A percentile compares a stretch with the other conserved stretches of the same genome.
Evolutionary conservation across 2,329 filamentous ascomycete species (phyloP).

Genomic region (Helotiales sp.): DNA sequence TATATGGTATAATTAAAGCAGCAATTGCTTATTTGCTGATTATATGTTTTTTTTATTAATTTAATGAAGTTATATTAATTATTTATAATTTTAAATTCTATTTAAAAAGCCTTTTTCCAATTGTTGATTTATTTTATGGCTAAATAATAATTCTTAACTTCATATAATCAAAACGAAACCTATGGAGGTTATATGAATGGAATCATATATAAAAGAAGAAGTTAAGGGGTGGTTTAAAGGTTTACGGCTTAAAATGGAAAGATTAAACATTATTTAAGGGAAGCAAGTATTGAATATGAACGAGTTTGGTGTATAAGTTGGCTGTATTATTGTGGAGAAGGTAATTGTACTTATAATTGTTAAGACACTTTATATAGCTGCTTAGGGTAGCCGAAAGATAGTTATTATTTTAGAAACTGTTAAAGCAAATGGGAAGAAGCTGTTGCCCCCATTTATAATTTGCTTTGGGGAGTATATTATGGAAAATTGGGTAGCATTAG

Average conservation of each 20-base stretch:
- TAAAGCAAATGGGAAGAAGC: neutral
- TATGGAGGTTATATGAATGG: neutral
- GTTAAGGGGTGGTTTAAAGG: neutral
- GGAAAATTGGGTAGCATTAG: neutral
- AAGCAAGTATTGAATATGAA: neutral
- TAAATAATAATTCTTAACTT: neutral
- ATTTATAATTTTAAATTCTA: too few relatives aligned
- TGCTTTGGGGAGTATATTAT: neutral
- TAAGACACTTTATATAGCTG: neutral
- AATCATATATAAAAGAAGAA: neutral
- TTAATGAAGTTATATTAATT: too few relatives aligned
- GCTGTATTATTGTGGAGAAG: neutral
- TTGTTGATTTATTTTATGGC: too few relatives aligned
- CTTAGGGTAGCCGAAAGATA: neutral
- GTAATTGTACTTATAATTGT: neutral
- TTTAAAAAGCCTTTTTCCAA: too few relatives aligned
- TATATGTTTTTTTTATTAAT: too few relatives aligned
- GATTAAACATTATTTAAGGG: neutral
- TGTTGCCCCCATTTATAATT: neutral
- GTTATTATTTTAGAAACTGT: neutral
- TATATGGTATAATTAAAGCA: too few relatives aligned
- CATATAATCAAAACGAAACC: neutral
- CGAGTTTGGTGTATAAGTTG: neutral
- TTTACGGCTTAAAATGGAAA: neutral
- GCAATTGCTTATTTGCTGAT: too few relatives aligned